Conservation (phyloP, 1,284 basidiomycete genomes). For the Cutaneotrichosporon cutaneum region DNA sequence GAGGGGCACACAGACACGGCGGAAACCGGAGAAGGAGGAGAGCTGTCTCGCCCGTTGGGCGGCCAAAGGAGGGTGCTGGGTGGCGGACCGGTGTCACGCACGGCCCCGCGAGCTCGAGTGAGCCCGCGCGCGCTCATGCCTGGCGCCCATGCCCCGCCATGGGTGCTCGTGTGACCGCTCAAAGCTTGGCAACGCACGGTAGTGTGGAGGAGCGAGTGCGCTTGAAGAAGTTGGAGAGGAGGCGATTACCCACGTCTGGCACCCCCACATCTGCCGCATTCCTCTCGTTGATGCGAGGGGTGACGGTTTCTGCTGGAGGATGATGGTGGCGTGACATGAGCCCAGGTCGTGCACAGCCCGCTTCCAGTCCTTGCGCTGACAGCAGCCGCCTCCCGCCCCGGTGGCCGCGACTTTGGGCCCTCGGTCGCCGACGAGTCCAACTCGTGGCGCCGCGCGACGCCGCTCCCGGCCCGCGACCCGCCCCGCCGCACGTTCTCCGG, state of each 20-base stretch:
- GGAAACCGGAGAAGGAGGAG: background rate
- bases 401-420: conserved; percentile 40
- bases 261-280: no score
- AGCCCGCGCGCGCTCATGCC: background rate
- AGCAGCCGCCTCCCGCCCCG: conserved; percentile 16
- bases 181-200: no score
- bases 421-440: conserved; percentile 56
- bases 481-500: conserved; percentile 38
- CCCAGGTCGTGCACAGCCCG: background rate
- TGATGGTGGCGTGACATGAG: background rate
- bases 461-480: conserved; percentile 56
- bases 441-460: conserved; percentile 85
- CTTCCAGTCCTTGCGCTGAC: conserved; percentile 1
- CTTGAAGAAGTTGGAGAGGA: no score
- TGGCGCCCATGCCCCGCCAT: background rate
- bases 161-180: background rate
- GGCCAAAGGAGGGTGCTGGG: background rate
- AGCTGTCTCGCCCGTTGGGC: background rate
- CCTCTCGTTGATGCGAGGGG: no score
- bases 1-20: no score
- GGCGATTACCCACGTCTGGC: no score
- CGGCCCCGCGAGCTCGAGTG: background rate
- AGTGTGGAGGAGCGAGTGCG: no score
- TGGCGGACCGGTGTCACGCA: background rate
- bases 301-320: background rate